Conservation (phyloP, 352 stramenopile species). For the Phytopythium delawarense region DNA sequence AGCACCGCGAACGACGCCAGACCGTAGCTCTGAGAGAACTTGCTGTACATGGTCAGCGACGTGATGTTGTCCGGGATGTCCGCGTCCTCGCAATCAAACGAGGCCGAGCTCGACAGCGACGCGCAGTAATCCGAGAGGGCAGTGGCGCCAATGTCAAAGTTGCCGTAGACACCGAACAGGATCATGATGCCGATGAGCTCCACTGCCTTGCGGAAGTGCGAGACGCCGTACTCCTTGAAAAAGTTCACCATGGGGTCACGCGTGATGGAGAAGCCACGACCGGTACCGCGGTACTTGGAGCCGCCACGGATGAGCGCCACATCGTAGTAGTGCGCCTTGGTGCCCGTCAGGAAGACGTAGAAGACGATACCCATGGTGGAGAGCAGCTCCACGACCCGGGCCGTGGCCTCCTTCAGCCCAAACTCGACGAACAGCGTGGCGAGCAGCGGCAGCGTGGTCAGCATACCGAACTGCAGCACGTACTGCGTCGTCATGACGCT, state of each 20-base stretch:
- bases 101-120: slow-evolving; percentile 20
- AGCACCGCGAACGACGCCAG: slow-evolving; percentile 80
- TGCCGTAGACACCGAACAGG: slow-evolving; percentile 73
- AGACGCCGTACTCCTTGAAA: slow-evolving; percentile 86
- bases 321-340: slow-evolving; percentile 86
- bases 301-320: slow-evolving; percentile 79
- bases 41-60: slow-evolving; percentile 47
- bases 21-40: slow-evolving; percentile 69
- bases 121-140: slow-evolving; percentile 43
- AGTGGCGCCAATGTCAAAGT: slow-evolving; percentile 63
- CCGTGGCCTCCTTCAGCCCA: slow-evolving; percentile 59
- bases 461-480: slow-evolving; percentile 82
- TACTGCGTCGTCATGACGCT: slow-evolving; percentile 87
- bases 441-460: slow-evolving; percentile 78
- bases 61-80: slow-evolving; percentile 71
- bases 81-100: slow-evolving; percentile 43
- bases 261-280: slow-evolving; percentile 84
- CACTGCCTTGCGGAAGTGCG: slow-evolving; percentile 86
- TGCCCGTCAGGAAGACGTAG: slow-evolving; percentile 86
- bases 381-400: slow-evolving; percentile 79
- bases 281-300: slow-evolving; percentile 84
- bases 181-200: slow-evolving; percentile 86
- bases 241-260: slow-evolving; percentile 86
- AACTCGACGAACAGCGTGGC: slow-evolving; percentile 79
- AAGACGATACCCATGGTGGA: slow-evolving; percentile 81